Evolutionary conservation across 2,329 filamentous ascomycete genomes (phyloP).

Genomic region (Dactylellina parvicollis): DNA sequence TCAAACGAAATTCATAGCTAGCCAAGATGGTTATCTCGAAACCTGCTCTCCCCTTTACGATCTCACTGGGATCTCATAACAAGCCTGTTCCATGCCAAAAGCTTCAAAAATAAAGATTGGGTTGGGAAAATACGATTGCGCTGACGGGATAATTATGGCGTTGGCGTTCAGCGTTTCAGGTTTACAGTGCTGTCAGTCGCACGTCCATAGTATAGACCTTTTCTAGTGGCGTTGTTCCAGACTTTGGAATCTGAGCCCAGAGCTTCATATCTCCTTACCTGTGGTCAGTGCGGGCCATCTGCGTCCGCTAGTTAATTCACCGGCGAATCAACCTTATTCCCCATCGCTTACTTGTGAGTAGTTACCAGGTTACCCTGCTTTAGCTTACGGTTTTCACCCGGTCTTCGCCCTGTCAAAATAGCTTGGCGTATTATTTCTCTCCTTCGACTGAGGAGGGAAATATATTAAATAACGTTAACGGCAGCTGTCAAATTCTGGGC

Average conservation of each 20-base stretch:
- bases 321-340: background rate
- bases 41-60: background rate
- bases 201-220: background rate
- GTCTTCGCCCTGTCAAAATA: background rate
- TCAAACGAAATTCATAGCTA: background rate
- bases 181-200: background rate
- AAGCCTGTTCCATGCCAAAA: constrained; percentile 8
- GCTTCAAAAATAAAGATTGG: background rate
- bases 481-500: background rate
- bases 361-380: constrained; percentile 3
- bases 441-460: background rate
- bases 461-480: constrained; percentile 6
- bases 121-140: background rate
- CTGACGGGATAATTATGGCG: background rate
- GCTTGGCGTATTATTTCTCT: background rate
- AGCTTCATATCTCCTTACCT: background rate
- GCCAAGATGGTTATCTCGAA: constrained; percentile 1
- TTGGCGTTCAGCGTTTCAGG: background rate
- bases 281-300: background rate
- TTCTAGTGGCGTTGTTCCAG: background rate
- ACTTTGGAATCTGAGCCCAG: background rate
- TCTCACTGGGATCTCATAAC: background rate
- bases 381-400: background rate
- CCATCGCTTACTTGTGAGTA: background rate
- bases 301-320: background rate